phyloP scores from a whole-genome alignment of 306 rosid species.

The Elaeagnus macrophylla region DNA sequence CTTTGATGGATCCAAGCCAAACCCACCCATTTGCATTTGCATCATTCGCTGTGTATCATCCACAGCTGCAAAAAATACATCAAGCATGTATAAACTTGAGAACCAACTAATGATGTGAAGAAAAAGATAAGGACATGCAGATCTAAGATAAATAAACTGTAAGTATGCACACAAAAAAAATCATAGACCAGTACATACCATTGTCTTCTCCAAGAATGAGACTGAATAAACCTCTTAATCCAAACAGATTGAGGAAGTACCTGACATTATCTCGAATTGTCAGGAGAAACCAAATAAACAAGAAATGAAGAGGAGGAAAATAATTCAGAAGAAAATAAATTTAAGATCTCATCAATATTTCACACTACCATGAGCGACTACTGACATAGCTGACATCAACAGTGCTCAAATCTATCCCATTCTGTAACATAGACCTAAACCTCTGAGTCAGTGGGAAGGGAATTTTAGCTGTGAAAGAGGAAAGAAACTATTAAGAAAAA shows the following conservation, averaged over 20 bases:
- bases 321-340: background rate
- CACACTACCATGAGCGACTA: slow-evolving; percentile 87
- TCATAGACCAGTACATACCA: slow-evolving; percentile 47
- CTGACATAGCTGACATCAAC: slow-evolving; percentile 99
- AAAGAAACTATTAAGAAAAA: slow-evolving; percentile 8
- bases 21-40: slow-evolving; percentile 99
- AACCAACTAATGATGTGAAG: background rate
- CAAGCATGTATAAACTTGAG: slow-evolving; percentile 11
- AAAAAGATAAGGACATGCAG: background rate
- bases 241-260: slow-evolving; percentile 95
- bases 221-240: slow-evolving; percentile 93
- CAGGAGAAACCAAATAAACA: slow-evolving; percentile 9
- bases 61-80: slow-evolving; percentile 53
- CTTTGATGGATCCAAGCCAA: slow-evolving; percentile 92
- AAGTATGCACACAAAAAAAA: background rate
- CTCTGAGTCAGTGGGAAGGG: slow-evolving; percentile 98
- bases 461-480: slow-evolving; percentile 70
- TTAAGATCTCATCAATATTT: slow-evolving; percentile 8
- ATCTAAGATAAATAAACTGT: background rate
- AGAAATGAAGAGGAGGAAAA: slow-evolving; percentile 10
- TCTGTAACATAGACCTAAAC: slow-evolving; percentile 92
- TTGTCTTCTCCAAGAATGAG: slow-evolving; percentile 99
- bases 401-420: slow-evolving; percentile 98
- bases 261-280: slow-evolving; percentile 33
- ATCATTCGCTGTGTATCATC: slow-evolving; percentile 97